A percentile compares a stretch with the other conserved stretches of the same genome.
phyloP scores from a whole-genome alignment of 371 early-diverging fungal genomes.

The Mortierella sp. region DNA sequence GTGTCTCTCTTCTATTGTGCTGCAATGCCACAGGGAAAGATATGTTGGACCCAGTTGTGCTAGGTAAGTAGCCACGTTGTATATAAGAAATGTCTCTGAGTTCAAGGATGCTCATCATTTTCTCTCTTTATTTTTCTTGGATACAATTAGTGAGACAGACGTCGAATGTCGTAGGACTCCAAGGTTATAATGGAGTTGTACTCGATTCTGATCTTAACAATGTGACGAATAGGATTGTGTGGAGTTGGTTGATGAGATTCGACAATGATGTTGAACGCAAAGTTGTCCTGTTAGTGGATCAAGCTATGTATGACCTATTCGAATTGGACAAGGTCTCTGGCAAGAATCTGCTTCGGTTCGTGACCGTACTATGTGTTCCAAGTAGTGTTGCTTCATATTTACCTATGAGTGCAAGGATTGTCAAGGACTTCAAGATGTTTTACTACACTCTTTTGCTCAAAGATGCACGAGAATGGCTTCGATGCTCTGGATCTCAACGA shows the following conservation, averaged over 20 bases:
- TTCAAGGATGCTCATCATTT: not conserved
- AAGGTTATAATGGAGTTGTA: not conserved
- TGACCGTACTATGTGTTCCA: not conserved
- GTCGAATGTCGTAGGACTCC: not conserved
- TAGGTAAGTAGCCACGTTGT: not conserved
- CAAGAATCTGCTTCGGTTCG: not conserved
- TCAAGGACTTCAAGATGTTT: slow-evolving; percentile 3
- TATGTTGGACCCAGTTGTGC: not conserved
- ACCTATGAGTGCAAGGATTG: slow-evolving; percentile 5
- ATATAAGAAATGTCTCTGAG: not conserved
- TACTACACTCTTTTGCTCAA: slow-evolving; percentile 2
- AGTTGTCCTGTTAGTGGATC: not conserved
- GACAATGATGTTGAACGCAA: not conserved
- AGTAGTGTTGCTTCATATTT: not conserved
- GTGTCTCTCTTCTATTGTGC: slow-evolving; percentile 7
- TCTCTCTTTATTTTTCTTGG: not conserved
- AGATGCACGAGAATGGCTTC: no score
- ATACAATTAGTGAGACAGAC: not conserved
- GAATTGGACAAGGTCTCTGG: no score
- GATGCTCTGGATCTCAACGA: no score
- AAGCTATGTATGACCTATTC: not conserved
- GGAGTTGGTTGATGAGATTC: slow-evolving; percentile 5
- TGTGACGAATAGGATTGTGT: not conserved
- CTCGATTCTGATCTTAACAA: not conserved
- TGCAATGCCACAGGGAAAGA: slow-evolving; percentile 2